phyloP scores from a whole-genome alignment of 2,329 filamentous ascomycete species.

The Boeremia exigua region DNA sequence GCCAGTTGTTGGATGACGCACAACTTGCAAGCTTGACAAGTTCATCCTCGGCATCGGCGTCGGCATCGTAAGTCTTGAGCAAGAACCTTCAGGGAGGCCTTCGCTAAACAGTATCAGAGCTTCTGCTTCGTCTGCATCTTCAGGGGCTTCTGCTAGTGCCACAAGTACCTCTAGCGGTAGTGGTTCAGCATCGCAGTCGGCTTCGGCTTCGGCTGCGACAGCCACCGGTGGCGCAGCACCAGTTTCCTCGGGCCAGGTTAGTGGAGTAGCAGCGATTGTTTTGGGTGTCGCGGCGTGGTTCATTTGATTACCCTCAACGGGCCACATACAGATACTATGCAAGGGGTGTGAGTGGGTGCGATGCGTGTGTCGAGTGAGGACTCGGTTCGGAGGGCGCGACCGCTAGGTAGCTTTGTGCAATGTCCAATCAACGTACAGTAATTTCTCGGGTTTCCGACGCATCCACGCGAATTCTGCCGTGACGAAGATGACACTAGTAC shows the following conservation, averaged over 20 bases:
- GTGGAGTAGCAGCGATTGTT: conserved; percentile 6
- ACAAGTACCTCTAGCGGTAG: not conserved
- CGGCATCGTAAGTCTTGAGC: conserved; percentile 2
- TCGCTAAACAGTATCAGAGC: not conserved
- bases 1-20: conserved; percentile 22
- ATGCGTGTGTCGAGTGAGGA: not conserved
- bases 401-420: not conserved
- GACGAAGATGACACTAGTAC: not conserved
- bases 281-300: conserved; percentile 16
- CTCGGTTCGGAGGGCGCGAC: not conserved
- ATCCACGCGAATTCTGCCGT: not conserved
- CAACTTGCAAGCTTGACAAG: conserved; percentile 21
- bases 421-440: not conserved
- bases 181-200: not conserved
- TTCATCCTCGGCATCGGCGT: conserved; percentile 5
- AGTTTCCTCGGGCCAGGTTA: not conserved
- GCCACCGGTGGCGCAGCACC: not conserved
- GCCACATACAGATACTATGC: not conserved
- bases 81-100: no score
- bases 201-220: conserved; percentile 1
- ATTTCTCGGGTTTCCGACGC: not conserved
- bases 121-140: conserved; percentile 5
- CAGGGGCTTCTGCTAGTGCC: conserved; percentile 6
- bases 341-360: not conserved
- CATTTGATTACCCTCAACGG: not conserved